Evolutionary conservation across 352 stramenopile genomes (phyloP).

Genomic region (Phytopythium litorale): DNA sequence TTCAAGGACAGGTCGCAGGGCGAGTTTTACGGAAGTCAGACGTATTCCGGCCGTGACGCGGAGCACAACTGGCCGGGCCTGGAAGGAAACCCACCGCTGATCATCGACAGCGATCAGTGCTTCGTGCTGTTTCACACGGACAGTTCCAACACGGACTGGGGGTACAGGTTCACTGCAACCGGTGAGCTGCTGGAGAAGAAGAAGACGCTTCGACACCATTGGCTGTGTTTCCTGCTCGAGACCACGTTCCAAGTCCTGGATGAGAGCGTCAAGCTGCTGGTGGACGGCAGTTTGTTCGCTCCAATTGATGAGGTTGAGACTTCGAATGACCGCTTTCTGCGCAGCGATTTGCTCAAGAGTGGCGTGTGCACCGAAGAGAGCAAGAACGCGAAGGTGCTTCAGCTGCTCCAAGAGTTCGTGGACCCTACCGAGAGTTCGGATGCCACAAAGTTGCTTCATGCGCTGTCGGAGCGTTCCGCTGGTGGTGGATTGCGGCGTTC

Average conservation of each 20-base stretch:
- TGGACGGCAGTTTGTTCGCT: slow-evolving; percentile 42
- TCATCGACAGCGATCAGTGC: slow-evolving; percentile 76
- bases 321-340: slow-evolving; percentile 45
- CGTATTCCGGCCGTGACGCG: slow-evolving; percentile 71
- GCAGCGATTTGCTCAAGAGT: slow-evolving; percentile 68
- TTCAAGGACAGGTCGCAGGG: slow-evolving; percentile 60
- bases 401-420: slow-evolving; percentile 60
- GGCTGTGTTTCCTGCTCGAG: slow-evolving; percentile 53
- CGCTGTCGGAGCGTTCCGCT: slow-evolving; percentile 29
- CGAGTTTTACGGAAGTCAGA: slow-evolving; percentile 59
- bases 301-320: slow-evolving; percentile 48
- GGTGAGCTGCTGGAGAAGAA: slow-evolving; percentile 66
- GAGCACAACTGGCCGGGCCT: slow-evolving; percentile 84
- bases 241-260: slow-evolving; percentile 43
- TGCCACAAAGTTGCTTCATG: slow-evolving; percentile 41
- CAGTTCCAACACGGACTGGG: slow-evolving; percentile 80
- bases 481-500: slow-evolving; percentile 9
- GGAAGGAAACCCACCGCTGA: slow-evolving; percentile 47
- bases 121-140: slow-evolving; percentile 86
- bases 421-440: slow-evolving; percentile 29
- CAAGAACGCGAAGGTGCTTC: slow-evolving; percentile 54
- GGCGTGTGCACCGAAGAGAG: slow-evolving; percentile 37
- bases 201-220: slow-evolving; percentile 50
- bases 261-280: slow-evolving; percentile 42
- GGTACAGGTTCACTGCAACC: slow-evolving; percentile 69